Base-by-base conservation (phyloP, 768 basidiomycete genomes). In the Pleurotus djamor region DNA sequence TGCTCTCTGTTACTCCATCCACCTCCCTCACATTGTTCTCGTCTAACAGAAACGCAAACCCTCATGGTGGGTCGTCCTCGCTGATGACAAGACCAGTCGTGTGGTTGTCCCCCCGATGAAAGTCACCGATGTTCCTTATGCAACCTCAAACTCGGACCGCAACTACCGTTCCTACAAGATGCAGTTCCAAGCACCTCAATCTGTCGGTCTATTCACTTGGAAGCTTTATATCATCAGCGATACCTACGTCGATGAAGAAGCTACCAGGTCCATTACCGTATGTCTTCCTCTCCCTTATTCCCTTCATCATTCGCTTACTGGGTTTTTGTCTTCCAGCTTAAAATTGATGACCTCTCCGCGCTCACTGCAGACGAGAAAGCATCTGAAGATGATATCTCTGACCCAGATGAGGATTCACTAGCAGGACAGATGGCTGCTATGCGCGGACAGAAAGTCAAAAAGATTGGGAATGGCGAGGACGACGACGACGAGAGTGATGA, bases 371-470 rank as follows among this genome's bases (percentile, higher is more conserved):
- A 87, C 5, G 88, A 88, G 43, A 69, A 82, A 58, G 82, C 74
- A 33, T 76, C 76, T 17, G 96, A 96, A 37, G 95, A 98, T 67
- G 96, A 97, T 60, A 99, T 98, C 63, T 97, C 95, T 0, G 97
- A 98, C 51, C 97, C 97, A 0, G 97, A 98, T 34, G 97, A 98
- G 72, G 97, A 98, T 72, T 84, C 90, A 28, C 76, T 98, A 54
- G 97, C 95, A 4, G 97, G 97, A 6, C 97, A 99, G 78, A 96
- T 98, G 93, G 95, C 96, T 4, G 86, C 87, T 47, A 94, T 99
- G 93, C 86, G 91, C 47, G 96, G 96, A 4, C 91, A 88, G 3
- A 65, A 83, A 16, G 93, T 96, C 60, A 97, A 94, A 88, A 85
- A 68, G 72, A 67, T 17, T 59, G 60, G 32, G 72, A n/a, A 41